Conservation (phyloP, 2,329 filamentous ascomycete genomes). For the Colletotrichum sp. region DNA sequence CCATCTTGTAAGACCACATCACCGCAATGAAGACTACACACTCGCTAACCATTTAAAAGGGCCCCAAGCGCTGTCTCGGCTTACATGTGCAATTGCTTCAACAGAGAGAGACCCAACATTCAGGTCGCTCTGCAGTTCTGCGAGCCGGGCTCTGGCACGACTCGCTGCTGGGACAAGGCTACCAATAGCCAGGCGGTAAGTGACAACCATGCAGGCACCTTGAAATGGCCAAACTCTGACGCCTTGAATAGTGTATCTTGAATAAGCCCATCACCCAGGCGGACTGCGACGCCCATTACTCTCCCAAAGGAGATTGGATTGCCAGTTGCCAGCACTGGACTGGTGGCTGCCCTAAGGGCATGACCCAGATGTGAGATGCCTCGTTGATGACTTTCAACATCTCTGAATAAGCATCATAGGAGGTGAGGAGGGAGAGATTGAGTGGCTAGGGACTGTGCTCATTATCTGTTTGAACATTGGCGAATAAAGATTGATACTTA, state of each 20-base stretch:
- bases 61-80: not conserved
- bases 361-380: not conserved
- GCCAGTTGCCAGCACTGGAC: not conserved
- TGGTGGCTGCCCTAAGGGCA: not conserved
- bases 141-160: not conserved
- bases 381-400: not conserved
- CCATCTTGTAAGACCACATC: not conserved
- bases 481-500: too few species aligned
- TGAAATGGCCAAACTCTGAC: not conserved
- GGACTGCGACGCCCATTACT: not conserved
- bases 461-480: too few species aligned
- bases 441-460: not conserved
- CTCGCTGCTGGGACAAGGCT: not conserved
- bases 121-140: not conserved
- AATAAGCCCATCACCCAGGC: not conserved
- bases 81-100: not conserved
- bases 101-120: not conserved
- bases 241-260: not conserved
- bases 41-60: not conserved
- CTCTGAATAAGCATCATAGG: not conserved
- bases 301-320: not conserved
- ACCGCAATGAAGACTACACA: rapidly evolving
- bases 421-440: not conserved
- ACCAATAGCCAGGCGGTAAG: not conserved
- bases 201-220: not conserved